Conservation (phyloP, 768 basidiomycete species). For the Boletus tomentosulus region DNA sequence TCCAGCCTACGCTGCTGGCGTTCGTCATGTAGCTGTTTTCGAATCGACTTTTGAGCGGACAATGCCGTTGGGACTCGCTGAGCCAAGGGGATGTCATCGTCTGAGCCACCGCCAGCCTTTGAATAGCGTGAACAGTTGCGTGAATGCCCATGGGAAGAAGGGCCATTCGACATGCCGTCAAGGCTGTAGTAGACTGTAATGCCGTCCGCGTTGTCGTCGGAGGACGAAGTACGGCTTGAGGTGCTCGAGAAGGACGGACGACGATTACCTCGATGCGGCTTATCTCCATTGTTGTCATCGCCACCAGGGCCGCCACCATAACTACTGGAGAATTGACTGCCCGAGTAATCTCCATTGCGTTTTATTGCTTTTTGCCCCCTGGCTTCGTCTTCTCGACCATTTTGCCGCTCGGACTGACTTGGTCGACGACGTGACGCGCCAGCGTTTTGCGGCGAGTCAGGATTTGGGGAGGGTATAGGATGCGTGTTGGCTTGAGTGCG, state of each 20-base stretch:
- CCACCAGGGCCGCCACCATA: slow-evolving; percentile 36
- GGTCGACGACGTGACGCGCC: slow-evolving; percentile 20
- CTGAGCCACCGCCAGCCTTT: slow-evolving; percentile 35
- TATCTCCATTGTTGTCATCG: slow-evolving; percentile 36
- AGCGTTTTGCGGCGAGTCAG: slow-evolving; percentile 12
- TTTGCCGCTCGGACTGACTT: slow-evolving; percentile 11
- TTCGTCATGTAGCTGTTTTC: slow-evolving; percentile 67
- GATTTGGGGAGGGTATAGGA: neutral
- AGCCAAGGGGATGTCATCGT: slow-evolving; percentile 84
- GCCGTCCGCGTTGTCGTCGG: slow-evolving; percentile 44
- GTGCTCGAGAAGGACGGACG: slow-evolving; percentile 33
- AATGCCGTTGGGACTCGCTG: slow-evolving; percentile 79
- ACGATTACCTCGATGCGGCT: slow-evolving; percentile 26
- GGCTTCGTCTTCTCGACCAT: slow-evolving; percentile 8
- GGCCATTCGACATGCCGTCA: slow-evolving; percentile 32
- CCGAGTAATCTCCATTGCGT: slow-evolving; percentile 15
- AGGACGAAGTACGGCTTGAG: slow-evolving; percentile 35
- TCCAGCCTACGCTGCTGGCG: slow-evolving; percentile 53
- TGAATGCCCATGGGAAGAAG: slow-evolving; percentile 20
- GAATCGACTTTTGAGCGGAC: slow-evolving; percentile 76
- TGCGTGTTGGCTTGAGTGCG: neutral
- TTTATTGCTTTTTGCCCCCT: slow-evolving; percentile 8
- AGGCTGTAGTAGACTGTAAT: slow-evolving; percentile 42
- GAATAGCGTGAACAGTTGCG: slow-evolving; percentile 19
- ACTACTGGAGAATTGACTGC: slow-evolving; percentile 17